A percentile compares a stretch with the other conserved stretches of the same genome.
phyloP scores from a whole-genome alignment of 148 eudicot genomes.

The Vaccinium myrtillus region DNA sequence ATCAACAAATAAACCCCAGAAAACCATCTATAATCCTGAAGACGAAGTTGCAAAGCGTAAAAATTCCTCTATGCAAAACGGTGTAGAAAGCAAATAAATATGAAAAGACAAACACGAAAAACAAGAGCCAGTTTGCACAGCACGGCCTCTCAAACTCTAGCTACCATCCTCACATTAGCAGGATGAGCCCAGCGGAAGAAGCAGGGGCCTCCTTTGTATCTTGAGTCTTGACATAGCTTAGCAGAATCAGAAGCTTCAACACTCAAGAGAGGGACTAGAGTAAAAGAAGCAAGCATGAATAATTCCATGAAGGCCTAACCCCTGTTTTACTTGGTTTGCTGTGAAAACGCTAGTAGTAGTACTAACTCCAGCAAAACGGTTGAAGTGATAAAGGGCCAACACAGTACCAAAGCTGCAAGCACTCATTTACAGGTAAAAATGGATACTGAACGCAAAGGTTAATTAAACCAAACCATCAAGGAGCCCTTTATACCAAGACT shows the following conservation, averaged over 20 bases:
- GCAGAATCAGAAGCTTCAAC: neutral
- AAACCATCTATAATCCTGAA: neutral
- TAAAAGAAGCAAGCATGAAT: neutral
- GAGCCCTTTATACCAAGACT: neutral
- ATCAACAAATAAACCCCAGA: neutral
- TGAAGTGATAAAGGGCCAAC: neutral
- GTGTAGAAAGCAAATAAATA: neutral
- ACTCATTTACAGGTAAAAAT: neutral
- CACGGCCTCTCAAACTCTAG: slow-evolving; percentile 2
- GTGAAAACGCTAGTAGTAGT: neutral
- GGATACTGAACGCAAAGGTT: neutral
- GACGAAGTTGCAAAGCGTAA: neutral
- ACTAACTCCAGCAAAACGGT: neutral
- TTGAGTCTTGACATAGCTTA: neutral
- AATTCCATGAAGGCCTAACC: neutral
- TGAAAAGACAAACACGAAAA: neutral
- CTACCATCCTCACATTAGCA: neutral
- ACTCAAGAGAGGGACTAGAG: neutral
- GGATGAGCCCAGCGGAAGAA: neutral
- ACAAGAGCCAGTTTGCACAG: neutral
- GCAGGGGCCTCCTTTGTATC: neutral
- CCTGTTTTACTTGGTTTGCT: slow-evolving; percentile 6
- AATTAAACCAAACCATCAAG: neutral
- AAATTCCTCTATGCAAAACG: neutral
- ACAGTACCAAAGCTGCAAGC: neutral